phyloP scores from a whole-genome alignment of 306 rosid species.

The Sechiopsis laciniata region DNA sequence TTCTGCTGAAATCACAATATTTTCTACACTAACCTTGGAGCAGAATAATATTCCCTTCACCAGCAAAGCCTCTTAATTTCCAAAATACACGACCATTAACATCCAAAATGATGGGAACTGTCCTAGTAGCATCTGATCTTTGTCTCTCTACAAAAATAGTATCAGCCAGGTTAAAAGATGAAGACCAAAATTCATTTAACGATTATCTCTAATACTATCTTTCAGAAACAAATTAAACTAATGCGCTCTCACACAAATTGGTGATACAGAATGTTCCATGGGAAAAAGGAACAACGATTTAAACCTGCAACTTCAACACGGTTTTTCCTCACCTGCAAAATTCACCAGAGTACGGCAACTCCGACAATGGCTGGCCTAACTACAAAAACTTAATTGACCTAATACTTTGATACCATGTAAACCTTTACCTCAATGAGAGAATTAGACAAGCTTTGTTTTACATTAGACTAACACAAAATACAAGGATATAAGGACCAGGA shows the following conservation, averaged over 20 bases:
- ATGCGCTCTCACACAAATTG: neutral
- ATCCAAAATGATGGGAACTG: slow-evolving; percentile 33
- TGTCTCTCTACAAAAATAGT: slow-evolving; percentile 24
- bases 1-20: neutral
- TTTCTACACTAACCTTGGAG: slow-evolving; percentile 36
- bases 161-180: neutral
- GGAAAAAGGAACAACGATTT: neutral
- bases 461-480: no score
- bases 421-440: no score
- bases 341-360: no score
- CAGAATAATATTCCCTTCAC: slow-evolving; percentile 27
- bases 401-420: no score
- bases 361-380: no score
- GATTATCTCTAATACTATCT: neutral
- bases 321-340: neutral
- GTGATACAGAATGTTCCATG: neutral
- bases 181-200: neutral
- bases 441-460: no score
- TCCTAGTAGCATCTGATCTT: slow-evolving; percentile 33
- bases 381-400: no score
- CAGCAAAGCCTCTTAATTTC: slow-evolving; percentile 32
- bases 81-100: slow-evolving; percentile 38
- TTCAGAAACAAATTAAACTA: neutral
- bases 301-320: neutral
- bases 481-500: no score